Evolutionary conservation across 441 rosid genomes (phyloP).

Genomic region (Capsella rubella): DNA sequence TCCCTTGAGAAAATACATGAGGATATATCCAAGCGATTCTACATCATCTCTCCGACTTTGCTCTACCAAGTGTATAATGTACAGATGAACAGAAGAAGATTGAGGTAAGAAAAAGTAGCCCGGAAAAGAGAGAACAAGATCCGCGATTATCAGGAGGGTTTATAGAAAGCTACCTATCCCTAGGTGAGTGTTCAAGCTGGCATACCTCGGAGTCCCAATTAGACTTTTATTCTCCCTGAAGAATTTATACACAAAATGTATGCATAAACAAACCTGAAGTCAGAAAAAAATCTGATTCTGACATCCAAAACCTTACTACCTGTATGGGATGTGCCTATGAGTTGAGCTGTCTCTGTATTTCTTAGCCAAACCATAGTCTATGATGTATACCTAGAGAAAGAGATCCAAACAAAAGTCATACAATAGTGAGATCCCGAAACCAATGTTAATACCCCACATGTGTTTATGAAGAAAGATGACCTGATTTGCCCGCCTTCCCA

Average conservation of each 20-base stretch:
- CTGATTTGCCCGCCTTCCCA: constrained; percentile 95
- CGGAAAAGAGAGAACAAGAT: constrained; percentile 7
- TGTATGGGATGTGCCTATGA: constrained; percentile 91
- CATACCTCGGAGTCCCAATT: constrained; percentile 93
- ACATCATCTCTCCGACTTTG: constrained; percentile 99
- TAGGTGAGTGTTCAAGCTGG: constrained; percentile 93
- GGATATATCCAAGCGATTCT: constrained; percentile 95
- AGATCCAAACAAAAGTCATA: constrained; percentile 10
- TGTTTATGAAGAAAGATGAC: constrained; percentile 39
- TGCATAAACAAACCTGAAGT: neutral
- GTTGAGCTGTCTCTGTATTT: constrained; percentile 87
- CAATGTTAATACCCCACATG: neutral
- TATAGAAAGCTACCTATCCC: constrained; percentile 71
- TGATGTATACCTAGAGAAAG: constrained; percentile 70
- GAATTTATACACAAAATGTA: no score
- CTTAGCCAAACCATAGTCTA: constrained; percentile 98
- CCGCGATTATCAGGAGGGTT: neutral
- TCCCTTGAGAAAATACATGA: constrained; percentile 91
- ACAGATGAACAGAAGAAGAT: constrained; percentile 18
- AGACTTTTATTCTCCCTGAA: constrained; percentile 67
- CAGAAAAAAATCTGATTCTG: neutral
- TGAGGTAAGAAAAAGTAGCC: constrained; percentile 12
- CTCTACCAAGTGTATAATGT: constrained; percentile 51
- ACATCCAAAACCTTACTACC: constrained; percentile 51
- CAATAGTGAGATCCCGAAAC: constrained; percentile 1